Base-by-base conservation (phyloP, 495 filamentous ascomycete genomes). In the Peziza echinospora region DNA sequence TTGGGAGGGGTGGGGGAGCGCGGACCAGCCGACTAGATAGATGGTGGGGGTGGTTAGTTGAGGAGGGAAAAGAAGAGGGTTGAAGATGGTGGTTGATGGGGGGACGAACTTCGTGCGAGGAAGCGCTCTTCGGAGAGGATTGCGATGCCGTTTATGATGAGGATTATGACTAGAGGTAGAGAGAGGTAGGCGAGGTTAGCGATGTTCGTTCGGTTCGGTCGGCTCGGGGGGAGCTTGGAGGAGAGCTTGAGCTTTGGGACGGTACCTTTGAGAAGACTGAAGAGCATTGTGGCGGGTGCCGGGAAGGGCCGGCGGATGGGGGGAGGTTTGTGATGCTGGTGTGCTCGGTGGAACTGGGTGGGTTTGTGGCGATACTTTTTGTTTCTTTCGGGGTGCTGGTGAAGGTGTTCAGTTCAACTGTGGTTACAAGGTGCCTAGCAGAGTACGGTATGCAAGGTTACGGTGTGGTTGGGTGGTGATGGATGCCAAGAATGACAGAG, bases 111-210 rank as follows among this genome's bases (percentile, higher is more conserved):
- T 55, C 91, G 76, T 44, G 91, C 89, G 44, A 97, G 78, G 63
- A 97, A 97, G 24, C 91, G 77, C 66, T 97, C 89, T 73, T 97
- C 87, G 56, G 85, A 93, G 43, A 96, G 78, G 63, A 97, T 77
- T 44, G 85, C 83, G 60, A 96, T 82, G 34, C 83, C 82, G 65
- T 97, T 97, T 59, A 86, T 75, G 60, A 96, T 71, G 58, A 97
- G 80, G 60, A 92, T 65, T 21, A 46, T 46, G 28, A 59, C 57
- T 59, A 21, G n/a, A 7, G n/a, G 25, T 42, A 47, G 49, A 43
- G 43, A 57, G 44, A 22, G 43, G 47, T 49, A 49, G 50, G 47
- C 44, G 42, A 55, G 39, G 45, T 51, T 23, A 41, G 26, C n/a
- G 7, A 26, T 9, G 6, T 13, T 26, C n/a, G n/a, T n/a, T n/a